These are phyloP conservation scores for Cornus suecica DNA, from an alignment of 148 eudicot species.

Conservation along the genomic window DNA sequence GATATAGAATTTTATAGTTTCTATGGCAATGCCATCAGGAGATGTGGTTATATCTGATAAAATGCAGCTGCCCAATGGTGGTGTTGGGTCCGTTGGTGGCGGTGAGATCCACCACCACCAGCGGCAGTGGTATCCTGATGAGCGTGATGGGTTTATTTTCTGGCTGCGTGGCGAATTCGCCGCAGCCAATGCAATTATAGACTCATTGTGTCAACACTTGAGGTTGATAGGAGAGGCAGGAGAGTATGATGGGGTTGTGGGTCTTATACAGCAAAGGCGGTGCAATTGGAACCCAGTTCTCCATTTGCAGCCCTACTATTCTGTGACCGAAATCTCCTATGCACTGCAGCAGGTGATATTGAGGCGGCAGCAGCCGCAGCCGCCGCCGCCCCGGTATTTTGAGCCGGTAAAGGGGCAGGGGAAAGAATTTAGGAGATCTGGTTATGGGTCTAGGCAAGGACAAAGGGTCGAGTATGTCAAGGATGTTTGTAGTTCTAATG, in stretches of 20 bases:
- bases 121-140: slow-evolving; percentile 33
- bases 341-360: slow-evolving; percentile 51
- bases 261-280: slow-evolving; percentile 52
- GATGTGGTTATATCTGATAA: slow-evolving; percentile 26
- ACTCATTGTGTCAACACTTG: slow-evolving; percentile 51
- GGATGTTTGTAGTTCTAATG: slow-evolving; percentile 5
- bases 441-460: slow-evolving; percentile 32
- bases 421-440: slow-evolving; percentile 47
- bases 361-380: slow-evolving; percentile 34
- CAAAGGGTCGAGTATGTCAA: slow-evolving; percentile 29
- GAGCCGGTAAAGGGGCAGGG: slow-evolving; percentile 29
- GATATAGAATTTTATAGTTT: not conserved
- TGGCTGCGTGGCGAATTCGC: slow-evolving; percentile 64
- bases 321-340: slow-evolving; percentile 41
- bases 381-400: slow-evolving; percentile 4
- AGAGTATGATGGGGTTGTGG: slow-evolving; percentile 52
- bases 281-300: slow-evolving; percentile 53
- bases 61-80: slow-evolving; percentile 20
- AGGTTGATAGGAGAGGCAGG: slow-evolving; percentile 36
- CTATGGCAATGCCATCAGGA: slow-evolving; percentile 29
- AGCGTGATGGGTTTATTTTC: slow-evolving; percentile 40
- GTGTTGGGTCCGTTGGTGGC: not conserved
- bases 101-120: slow-evolving; percentile 15
- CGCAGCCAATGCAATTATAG: slow-evolving; percentile 63
- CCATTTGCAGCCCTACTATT: slow-evolving; percentile 60